These are phyloP conservation scores for Jatropha podagrica DNA, from an alignment of 441 rosid genomes.

Conservation along the genomic window DNA sequence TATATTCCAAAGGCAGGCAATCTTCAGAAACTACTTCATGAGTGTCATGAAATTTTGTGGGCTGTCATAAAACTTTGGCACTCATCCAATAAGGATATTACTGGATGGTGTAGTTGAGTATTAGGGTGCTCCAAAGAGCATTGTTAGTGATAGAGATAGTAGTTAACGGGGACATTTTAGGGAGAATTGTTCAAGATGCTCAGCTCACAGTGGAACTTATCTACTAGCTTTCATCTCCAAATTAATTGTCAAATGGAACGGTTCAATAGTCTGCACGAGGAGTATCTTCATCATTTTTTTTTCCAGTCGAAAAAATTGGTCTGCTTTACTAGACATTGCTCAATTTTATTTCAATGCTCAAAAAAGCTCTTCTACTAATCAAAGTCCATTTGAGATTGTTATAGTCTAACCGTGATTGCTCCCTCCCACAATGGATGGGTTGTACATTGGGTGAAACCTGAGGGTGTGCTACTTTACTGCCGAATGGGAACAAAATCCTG, in stretches of 20 bases:
- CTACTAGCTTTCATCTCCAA: too few species aligned
- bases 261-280: too few species aligned
- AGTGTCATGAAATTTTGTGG: neutral
- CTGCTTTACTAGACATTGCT: neutral
- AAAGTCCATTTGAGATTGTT: neutral
- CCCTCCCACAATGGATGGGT: neutral
- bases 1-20: neutral
- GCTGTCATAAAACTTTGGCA: neutral
- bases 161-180: neutral
- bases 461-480: too few species aligned
- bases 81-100: neutral
- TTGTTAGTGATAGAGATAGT: neutral
- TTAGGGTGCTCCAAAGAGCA: neutral
- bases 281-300: too few species aligned
- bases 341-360: neutral
- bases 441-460: neutral
- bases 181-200: neutral
- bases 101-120: neutral
- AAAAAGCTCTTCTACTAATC: neutral
- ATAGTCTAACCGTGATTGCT: neutral
- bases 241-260: neutral
- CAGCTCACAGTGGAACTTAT: neutral
- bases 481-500: neutral
- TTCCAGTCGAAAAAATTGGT: neutral
- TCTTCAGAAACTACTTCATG: neutral